Evolutionary conservation across 108 stramenopile species (phyloP), one percentile per base, ranked within the genome.

Genomic region (Poteriospumella lacustris): DNA sequence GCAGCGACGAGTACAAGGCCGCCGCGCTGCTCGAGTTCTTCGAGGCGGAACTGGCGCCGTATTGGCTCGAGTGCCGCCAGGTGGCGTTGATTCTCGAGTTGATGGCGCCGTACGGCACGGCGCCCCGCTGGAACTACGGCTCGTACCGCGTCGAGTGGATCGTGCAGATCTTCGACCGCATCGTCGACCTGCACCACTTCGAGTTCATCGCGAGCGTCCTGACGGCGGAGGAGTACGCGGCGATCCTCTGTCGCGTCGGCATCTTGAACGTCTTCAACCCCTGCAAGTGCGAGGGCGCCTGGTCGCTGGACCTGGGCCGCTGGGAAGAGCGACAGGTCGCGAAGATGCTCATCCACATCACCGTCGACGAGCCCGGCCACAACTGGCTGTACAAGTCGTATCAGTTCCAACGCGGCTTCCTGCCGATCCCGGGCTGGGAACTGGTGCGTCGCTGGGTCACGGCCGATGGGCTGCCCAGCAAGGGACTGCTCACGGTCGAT

Each of bases 81-180:
- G 60, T 19, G 9, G 47, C 47, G 47, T 19, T 52, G 47, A 52
- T 64, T 34, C 36, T 64, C 33, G 60, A 64, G 36, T 12, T 33
- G 5, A 34, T 64, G 33, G 28, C 60, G 9, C 47, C 47, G 9
- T 5, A 34, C 36, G 60, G 60, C 15, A 3, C 5, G 9, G 12
- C 36, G 12, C 5, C 3, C 36, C 15, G 31, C 9, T 64, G 33
- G 9, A 19, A 73, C 36, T 42, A 33, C 5, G 70, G 70, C 15
- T 73, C 70, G 36, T 73, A 73, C 36, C 70, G 70, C 9, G 70
- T 73, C 5, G 70, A 73, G 41, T 42, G 26, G 12, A 12, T 73
- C 9, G 33, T 73, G 9, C 38, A 12, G 36, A 26, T 73, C 15
- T 73, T 52, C 47, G 70, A 44, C 36, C 70, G 41, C 31, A 73